Evolutionary conservation across 2,329 filamentous ascomycete genomes (phyloP), one percentile per base, ranked within the genome.

Genomic region (Endoconidiophora polonica): DNA sequence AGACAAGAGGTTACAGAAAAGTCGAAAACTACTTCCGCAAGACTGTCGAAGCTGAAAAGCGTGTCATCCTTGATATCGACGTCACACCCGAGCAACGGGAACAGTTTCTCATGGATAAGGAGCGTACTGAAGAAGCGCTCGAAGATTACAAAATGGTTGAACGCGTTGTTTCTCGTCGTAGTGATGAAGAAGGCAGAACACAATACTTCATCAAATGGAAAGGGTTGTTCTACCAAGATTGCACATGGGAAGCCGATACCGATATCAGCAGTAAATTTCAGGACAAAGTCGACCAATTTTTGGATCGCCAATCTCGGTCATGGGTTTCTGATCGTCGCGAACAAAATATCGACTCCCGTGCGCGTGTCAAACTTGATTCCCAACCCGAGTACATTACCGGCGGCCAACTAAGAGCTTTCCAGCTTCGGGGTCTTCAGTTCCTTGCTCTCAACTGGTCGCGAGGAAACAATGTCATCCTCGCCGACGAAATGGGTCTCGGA

Each of bases 141-240:
- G 81, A 84, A 55, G 88, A 96, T 60, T 94, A 86, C 64, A 91
- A 85, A 55, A 81, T 91, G 58, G 87, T 95, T 29, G 91, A 98
- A 64, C 79, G 91, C 58, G 81, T 98, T 52, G 94, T 98, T 58
- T 84, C 85, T 49, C 76, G 81, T 52, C 80, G 84, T 55, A 78
- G 86, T 52, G 83, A 81, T 22, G 86, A 91, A 12, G 81, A 84
- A 6, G 86, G 79, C 45, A 46, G 46, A 26, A 77, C 77, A 0
- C 86, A 96, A 62, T 98, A 98, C 63, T 86, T 81, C 56, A 83
- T 96, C 65, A 98, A 98, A 68, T 98, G 91, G 87, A 94, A 91
- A 65, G 85, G 86, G 9, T 74, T 96, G 47, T 85, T 82, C 48
- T 98, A 98, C 61, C 88, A 96, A 58, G 81, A 81, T 55, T 94